Evolutionary conservation across 805 yeast genomes (phyloP), one percentile per base, ranked within the genome.

Genomic region (Danielozyma ontarioensis): DNA sequence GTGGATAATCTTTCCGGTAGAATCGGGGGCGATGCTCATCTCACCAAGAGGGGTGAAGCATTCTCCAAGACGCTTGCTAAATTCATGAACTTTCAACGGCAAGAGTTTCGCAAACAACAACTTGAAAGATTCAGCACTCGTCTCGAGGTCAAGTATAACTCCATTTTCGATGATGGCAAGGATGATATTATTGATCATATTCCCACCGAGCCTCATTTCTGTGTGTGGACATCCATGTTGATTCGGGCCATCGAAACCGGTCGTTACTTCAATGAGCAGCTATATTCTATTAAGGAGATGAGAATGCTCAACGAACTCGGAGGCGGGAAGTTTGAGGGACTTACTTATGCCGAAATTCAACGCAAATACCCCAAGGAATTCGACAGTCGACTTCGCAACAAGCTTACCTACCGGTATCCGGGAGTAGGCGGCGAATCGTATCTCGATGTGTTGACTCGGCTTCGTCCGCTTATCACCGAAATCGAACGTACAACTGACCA

Each of bases 381-480:
- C 52, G 76, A 73, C 27, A 74, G 87, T 13, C 73, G 97, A 37
- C 60, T 86, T 45, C 66, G 70, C 27, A 83, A 87, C 57, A 90
- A 90, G 58, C 68, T 90, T 46, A 68, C 81, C 13, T 90, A 90
- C 58, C 68, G 98, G 39, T 90, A 90, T 53, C 98, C 97, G 1
- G 98, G 98, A 3, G 84, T 87, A 31, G 97, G 97, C 5, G 98
- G 98, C 13, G 98, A 90, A 58, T 84, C 95, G 0, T 90, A 90
- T 48, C 62, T 90, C 45, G 97, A 90, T 59, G 98, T 93, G 10
- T 82, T 93, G 50, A 86, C 88, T 44, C 70, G 98, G 41, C 69
- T 90, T 36, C 71, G 95, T 39, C 95, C 97, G 1, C 76, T 90
- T 13, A 90, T 90, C 41, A 87, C 87, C 10, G 98, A 90, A 56